These are phyloP conservation scores for Protomyces pachydermus DNA, from an alignment of 1,139 yeast genomes.

Conservation along the genomic window DNA sequence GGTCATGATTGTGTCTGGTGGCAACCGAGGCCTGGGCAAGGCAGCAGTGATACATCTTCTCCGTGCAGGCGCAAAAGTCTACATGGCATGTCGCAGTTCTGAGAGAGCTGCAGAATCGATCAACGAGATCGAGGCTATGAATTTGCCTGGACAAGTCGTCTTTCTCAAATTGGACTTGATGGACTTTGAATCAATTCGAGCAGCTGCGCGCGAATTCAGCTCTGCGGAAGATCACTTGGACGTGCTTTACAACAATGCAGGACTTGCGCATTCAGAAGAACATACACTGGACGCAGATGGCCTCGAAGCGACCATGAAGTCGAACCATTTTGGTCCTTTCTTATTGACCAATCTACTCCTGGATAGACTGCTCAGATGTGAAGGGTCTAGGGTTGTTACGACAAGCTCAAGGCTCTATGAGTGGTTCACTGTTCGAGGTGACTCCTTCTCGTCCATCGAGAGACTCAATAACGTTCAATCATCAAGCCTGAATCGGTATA, in stretches of 20 bases:
- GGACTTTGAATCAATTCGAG: conserved; percentile 40
- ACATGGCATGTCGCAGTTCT: conserved; percentile 44
- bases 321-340: conserved; percentile 73
- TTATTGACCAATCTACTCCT: conserved; percentile 60
- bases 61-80: conserved; percentile 45
- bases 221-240: conserved; percentile 30
- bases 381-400: conserved; percentile 49
- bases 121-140: conserved; percentile 35
- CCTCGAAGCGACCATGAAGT: conserved; percentile 57
- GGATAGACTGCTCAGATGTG: conserved; percentile 45
- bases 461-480: neutral
- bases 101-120: conserved; percentile 42
- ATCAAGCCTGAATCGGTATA: conserved; percentile 27
- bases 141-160: conserved; percentile 35
- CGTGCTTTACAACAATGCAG: conserved; percentile 33
- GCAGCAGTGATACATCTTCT: conserved; percentile 30
- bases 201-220: conserved; percentile 29
- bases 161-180: conserved; percentile 42
- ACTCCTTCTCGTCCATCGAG: conserved; percentile 22
- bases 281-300: conserved; percentile 32
- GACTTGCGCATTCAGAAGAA: conserved; percentile 27
- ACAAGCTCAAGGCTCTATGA: conserved; percentile 68
- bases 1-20: conserved; percentile 35
- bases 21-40: conserved; percentile 32
- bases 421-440: conserved; percentile 28